Evolutionary conservation across 139 green algal species (phyloP).

Genomic region (Parachlorella kessleri): DNA sequence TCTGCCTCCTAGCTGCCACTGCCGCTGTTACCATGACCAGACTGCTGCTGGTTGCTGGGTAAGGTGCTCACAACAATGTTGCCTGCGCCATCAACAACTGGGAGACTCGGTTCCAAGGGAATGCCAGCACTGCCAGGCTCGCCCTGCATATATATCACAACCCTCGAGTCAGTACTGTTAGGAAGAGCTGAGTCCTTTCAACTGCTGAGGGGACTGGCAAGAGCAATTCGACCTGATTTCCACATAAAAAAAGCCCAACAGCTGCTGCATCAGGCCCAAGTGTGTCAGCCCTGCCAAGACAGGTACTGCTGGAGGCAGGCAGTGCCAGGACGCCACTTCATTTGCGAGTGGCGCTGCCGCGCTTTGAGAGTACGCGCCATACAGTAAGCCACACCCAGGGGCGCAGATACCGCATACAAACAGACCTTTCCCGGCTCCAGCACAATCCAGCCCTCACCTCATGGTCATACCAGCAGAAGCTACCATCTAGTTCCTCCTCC

Average conservation of each 20-base stretch:
- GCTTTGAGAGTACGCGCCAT: too few relatives aligned
- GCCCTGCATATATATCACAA: slow-evolving; percentile 68
- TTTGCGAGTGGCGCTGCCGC: too few relatives aligned
- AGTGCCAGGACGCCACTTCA: background rate
- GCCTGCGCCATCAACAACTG: too few relatives aligned
- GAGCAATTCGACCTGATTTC: too few relatives aligned
- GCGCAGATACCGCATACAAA: background rate
- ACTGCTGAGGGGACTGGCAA: too few relatives aligned
- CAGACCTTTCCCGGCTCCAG: too few relatives aligned
- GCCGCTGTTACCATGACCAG: too few relatives aligned
- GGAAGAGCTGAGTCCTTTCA: too few relatives aligned
- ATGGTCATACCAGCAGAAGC: slow-evolving; percentile 23
- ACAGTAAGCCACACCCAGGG: background rate
- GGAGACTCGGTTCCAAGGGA: slow-evolving; percentile 25
- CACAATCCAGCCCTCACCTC: background rate
- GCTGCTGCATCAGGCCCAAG: slow-evolving; percentile 10
- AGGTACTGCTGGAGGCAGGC: background rate
- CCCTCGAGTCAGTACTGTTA: too few relatives aligned
- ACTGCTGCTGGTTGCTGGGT: too few relatives aligned
- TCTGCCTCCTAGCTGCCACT: too few relatives aligned
- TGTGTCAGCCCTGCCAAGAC: background rate
- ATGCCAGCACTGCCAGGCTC: slow-evolving; percentile 50
- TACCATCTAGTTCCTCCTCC: slow-evolving; percentile 34
- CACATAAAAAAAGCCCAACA: slow-evolving; percentile 15
- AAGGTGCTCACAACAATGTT: too few relatives aligned